Evolutionary conservation across 495 filamentous ascomycete genomes (phyloP).

Genomic region (Xylaria castorea): DNA sequence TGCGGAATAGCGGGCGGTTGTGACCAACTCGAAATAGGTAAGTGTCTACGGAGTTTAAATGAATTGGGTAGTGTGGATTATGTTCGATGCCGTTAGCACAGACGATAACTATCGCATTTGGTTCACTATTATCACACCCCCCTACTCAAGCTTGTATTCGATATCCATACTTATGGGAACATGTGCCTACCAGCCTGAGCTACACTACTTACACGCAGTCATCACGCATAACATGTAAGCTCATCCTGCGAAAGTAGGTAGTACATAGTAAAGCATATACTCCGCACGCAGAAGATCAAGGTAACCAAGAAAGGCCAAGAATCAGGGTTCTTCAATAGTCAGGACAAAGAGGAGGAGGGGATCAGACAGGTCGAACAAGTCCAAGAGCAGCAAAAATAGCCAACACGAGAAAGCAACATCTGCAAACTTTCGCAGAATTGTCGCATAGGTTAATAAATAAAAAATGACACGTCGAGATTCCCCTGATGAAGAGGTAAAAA

Average conservation of each 20-base stretch:
- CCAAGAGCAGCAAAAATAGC: neutral
- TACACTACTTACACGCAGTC: neutral
- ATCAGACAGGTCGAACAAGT: neutral
- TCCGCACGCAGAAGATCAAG: neutral
- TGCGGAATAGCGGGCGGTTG: neutral
- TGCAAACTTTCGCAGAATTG: neutral
- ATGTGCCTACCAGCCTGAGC: neutral
- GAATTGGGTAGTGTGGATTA: neutral
- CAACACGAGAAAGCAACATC: neutral
- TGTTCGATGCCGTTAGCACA: neutral
- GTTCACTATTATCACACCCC: neutral
- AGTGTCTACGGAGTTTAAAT: neutral
- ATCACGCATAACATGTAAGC: slow-evolving; percentile 14
- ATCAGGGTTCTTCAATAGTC: neutral
- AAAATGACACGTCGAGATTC: neutral
- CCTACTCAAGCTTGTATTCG: neutral
- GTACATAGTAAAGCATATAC: neutral
- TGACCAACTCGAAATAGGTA: neutral
- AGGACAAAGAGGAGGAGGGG: neutral
- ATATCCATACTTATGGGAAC: neutral
- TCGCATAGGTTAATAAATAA: neutral
- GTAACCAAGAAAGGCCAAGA: neutral
- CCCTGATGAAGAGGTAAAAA: neutral
- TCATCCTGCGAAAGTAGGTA: neutral
- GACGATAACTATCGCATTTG: neutral